Evolutionary conservation across 2,329 filamentous ascomycete species (phyloP).

Genomic region (Pseudocercospora fuligena): DNA sequence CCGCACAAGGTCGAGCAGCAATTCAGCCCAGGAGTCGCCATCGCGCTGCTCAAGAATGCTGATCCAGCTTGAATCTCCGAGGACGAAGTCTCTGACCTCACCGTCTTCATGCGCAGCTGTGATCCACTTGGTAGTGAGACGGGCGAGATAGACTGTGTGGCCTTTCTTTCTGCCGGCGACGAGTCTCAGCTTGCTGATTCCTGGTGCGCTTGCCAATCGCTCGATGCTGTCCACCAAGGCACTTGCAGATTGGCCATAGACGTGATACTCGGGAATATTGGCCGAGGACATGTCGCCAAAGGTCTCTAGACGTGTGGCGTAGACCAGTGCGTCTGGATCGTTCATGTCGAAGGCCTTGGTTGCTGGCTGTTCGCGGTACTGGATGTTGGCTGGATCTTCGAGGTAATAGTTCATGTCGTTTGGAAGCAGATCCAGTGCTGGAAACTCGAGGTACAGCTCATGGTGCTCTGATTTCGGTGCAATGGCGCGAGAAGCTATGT

Average conservation of each 20-base stretch:
- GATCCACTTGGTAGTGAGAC: neutral
- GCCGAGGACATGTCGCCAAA: neutral
- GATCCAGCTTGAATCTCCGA: neutral
- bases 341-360: neutral
- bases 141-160: neutral
- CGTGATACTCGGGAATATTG: neutral
- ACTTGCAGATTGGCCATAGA: neutral
- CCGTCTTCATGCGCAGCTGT: neutral
- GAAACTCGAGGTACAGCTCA: constrained; percentile 9
- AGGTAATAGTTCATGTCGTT: neutral
- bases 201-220: neutral
- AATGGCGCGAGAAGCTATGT: neutral
- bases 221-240: neutral
- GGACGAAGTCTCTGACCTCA: neutral
- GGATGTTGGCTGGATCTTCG: neutral
- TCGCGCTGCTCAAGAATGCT: neutral
- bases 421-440: constrained; percentile 7
- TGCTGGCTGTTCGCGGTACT: constrained; percentile 2
- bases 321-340: neutral
- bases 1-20: neutral
- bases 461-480: neutral
- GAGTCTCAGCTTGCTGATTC: constrained; percentile 8
- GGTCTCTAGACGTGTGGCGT: neutral
- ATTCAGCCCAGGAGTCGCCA: neutral
- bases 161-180: constrained; percentile 3